Percentiles rank a stretch among this genome's conserved stretches.
These are phyloP conservation scores for Solanum ahanhuiri DNA, from an alignment of 257 asterid species.

Conservation along the genomic window DNA sequence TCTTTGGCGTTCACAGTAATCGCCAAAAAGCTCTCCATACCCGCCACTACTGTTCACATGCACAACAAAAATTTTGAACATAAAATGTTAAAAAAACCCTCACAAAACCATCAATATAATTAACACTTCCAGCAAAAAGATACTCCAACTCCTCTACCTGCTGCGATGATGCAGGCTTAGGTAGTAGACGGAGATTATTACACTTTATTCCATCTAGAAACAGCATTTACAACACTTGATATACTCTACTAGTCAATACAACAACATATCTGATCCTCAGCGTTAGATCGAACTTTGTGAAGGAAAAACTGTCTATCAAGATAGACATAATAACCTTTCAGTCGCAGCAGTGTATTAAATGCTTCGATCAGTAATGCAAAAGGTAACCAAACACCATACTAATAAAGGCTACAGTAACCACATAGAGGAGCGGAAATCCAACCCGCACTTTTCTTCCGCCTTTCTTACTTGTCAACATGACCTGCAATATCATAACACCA, in stretches of 20 bases:
- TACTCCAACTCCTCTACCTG: not conserved
- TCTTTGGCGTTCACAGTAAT: not conserved
- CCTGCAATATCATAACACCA: slow-evolving; percentile 26
- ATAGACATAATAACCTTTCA: not conserved
- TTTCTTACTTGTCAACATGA: slow-evolving; percentile 20
- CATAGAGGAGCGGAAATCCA: slow-evolving; percentile 67
- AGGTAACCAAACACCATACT: slow-evolving; percentile 42
- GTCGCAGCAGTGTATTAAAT: not conserved
- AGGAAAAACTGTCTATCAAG: not conserved
- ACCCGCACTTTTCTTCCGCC: slow-evolving; percentile 30
- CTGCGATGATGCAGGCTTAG: not conserved
- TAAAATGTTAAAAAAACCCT: not conserved
- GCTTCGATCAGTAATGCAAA: slow-evolving; percentile 9
- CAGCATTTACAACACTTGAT: not conserved
- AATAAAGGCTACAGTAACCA: slow-evolving; percentile 59
- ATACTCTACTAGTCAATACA: not conserved
- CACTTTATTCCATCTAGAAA: not conserved
- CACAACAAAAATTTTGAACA: not conserved
- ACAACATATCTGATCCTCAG: not conserved
- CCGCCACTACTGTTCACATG: not conserved
- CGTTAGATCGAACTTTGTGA: not conserved
- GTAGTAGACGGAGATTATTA: not conserved
- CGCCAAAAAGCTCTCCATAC: not conserved
- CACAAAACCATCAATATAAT: not conserved
- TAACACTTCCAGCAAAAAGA: not conserved